phyloP scores from a whole-genome alignment of 352 stramenopile species.

The Globisporangium iwayamae region DNA sequence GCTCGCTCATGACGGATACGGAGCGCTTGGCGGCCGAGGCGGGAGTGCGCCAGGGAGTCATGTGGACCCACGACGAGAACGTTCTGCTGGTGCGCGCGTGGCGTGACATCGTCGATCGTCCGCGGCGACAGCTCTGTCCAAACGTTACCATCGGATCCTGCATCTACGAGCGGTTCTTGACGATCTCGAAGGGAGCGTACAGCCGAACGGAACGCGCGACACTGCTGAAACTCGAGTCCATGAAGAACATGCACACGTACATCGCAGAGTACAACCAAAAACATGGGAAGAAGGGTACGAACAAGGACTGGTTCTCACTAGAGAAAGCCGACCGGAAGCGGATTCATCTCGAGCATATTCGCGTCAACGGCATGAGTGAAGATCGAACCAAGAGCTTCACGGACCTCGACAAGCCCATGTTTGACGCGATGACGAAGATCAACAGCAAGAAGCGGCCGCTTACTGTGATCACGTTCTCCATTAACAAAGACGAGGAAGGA shows the following conservation, averaged over 20 bases:
- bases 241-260: conserved; percentile 12
- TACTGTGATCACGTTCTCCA: background rate
- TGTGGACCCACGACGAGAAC: conserved; percentile 11
- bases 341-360: background rate
- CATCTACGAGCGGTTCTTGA: conserved; percentile 13
- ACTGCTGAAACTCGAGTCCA: conserved; percentile 4
- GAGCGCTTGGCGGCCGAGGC: background rate
- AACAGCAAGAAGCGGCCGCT: background rate
- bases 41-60: conserved; percentile 1
- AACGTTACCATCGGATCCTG: conserved; percentile 3
- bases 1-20: conserved; percentile 4
- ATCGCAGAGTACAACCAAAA: conserved; percentile 12
- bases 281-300: background rate
- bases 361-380: background rate
- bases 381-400: conserved; percentile 9
- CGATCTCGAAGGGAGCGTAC: background rate
- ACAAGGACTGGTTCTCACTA: conserved; percentile 10
- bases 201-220: conserved; percentile 5
- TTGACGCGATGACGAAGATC: conserved; percentile 7
- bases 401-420: conserved; percentile 8
- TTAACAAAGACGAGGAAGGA: background rate
- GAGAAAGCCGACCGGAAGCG: background rate
- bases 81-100: conserved; percentile 12
- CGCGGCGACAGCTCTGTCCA: background rate
- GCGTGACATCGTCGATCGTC: conserved; percentile 6